Evolutionary conservation across 2,329 filamentous ascomycete genomes (phyloP).

Genomic region (Atkinsonella texensis): DNA sequence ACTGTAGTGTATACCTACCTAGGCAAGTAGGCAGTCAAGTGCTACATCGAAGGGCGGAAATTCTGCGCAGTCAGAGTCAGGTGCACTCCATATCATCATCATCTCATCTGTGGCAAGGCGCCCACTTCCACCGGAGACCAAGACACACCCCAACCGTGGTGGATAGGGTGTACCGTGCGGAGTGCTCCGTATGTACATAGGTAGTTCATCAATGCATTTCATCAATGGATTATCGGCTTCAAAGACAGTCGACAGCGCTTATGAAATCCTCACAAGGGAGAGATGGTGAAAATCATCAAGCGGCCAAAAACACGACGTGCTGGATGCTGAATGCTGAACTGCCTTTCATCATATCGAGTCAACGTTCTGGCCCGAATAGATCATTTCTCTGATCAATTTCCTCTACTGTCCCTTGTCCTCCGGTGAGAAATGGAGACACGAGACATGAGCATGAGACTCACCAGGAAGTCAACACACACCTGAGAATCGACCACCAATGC

Average conservation of each 20-base stretch:
- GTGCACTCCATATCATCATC: background rate
- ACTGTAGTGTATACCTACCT: background rate
- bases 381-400: too few species aligned
- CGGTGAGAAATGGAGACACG: background rate
- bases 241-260: too few species aligned
- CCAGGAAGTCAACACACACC: background rate
- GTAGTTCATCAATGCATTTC: background rate
- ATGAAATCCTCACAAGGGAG: too few species aligned
- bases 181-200: background rate
- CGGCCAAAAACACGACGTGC: too few species aligned
- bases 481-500: background rate
- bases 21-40: background rate
- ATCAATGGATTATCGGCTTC: too few species aligned
- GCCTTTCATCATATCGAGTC: too few species aligned
- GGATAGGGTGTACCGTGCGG: background rate
- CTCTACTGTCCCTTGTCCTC: background rate
- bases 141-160: background rate
- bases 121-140: conserved; percentile 4
- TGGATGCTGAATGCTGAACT: too few species aligned
- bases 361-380: too few species aligned
- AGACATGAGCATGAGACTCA: background rate
- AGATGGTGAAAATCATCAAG: too few species aligned
- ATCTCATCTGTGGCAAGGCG: background rate
- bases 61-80: background rate
- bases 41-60: background rate